Evolutionary conservation across 192 early-diverging fungal species (phyloP).

Genomic region (Pilaira anomala): DNA sequence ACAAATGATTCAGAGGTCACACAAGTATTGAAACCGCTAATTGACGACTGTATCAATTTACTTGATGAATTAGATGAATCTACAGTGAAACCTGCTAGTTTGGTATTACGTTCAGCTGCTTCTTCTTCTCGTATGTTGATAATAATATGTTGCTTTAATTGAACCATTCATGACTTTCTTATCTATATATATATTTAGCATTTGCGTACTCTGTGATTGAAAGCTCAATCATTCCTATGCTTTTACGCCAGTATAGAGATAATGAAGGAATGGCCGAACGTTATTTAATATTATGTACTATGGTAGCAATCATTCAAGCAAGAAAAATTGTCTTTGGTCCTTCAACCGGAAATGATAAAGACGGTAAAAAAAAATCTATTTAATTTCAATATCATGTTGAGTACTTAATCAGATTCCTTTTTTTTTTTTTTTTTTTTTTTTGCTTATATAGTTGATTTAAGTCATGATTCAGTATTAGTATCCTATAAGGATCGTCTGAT

Average conservation of each 20-base stretch:
- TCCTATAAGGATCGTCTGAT: conserved; percentile 73
- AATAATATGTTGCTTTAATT: not conserved
- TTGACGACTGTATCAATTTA: conserved; percentile 56
- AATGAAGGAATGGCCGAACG: conserved; percentile 45
- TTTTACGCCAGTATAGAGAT: conserved; percentile 56
- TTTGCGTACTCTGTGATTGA: conserved; percentile 55
- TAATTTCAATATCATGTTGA: too few species aligned
- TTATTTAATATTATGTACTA: conserved; percentile 13
- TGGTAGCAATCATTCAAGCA: conserved; percentile 11
- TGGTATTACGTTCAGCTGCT: conserved; percentile 59
- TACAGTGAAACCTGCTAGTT: conserved; percentile 62
- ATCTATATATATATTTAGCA: conserved; percentile 43
- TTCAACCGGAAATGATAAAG: not conserved
- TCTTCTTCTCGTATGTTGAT: conserved; percentile 55
- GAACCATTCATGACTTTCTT: too few species aligned
- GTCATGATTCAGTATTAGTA: conserved; percentile 57
- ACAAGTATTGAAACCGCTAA: conserved; percentile 43
- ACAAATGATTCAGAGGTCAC: conserved; percentile 16
- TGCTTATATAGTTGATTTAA: conserved; percentile 40
- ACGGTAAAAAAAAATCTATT: too few species aligned
- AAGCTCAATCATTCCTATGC: conserved; percentile 56
- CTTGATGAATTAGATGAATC: conserved; percentile 62
- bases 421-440: not conserved
- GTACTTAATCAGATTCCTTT: too few species aligned
- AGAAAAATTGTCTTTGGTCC: conserved; percentile 7